Percentiles rank a stretch among this genome's conserved stretches.
These are phyloP conservation scores for Quambalaria eucalypti DNA, from an alignment of 1,284 basidiomycete genomes.

Conservation along the genomic window DNA sequence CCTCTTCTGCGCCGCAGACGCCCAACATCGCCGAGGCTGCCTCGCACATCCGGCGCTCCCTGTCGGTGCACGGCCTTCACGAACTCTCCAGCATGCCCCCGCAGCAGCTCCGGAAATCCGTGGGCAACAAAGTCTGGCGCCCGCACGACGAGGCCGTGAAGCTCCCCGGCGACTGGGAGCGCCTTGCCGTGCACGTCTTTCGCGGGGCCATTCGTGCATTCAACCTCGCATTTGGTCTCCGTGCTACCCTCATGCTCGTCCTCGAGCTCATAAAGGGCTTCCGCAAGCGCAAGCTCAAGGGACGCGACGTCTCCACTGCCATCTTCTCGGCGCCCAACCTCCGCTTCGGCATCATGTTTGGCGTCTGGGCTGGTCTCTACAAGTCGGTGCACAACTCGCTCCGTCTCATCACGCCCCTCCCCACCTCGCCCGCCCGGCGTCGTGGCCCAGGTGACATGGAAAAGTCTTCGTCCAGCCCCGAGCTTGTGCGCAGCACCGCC, in stretches of 20 bases:
- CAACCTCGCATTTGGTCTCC: conserved; percentile 34
- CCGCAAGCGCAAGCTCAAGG: conserved; percentile 18
- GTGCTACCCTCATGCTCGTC: conserved; percentile 30
- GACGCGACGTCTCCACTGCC: conserved; percentile 17
- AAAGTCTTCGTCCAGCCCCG: background rate
- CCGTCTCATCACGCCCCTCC: conserved; percentile 33
- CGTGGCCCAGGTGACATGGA: too few relatives aligned
- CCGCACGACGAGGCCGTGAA: conserved; percentile 38
- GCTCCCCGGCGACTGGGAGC: conserved; percentile 41
- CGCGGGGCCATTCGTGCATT: conserved; percentile 37
- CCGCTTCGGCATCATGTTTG: conserved; percentile 39
- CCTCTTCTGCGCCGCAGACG: conserved; percentile 25
- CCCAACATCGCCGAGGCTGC: conserved; percentile 41
- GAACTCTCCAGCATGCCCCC: conserved; percentile 34
- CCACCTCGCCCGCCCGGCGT: background rate
- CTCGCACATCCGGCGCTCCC: conserved; percentile 32
- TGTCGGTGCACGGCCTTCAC: conserved; percentile 34
- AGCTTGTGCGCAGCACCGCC: background rate
- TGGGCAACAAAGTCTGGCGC: conserved; percentile 41
- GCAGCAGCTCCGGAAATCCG: conserved; percentile 27
- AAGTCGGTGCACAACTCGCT: conserved; percentile 41
- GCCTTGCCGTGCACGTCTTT: conserved; percentile 34
- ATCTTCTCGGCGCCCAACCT: conserved; percentile 29
- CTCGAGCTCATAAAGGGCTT: conserved; percentile 36
- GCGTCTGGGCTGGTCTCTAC: conserved; percentile 39